Evolutionary conservation across 2,329 filamentous ascomycete species (phyloP), one percentile per base, ranked within the genome.

Genomic region (Chaetothyriales sp.): DNA sequence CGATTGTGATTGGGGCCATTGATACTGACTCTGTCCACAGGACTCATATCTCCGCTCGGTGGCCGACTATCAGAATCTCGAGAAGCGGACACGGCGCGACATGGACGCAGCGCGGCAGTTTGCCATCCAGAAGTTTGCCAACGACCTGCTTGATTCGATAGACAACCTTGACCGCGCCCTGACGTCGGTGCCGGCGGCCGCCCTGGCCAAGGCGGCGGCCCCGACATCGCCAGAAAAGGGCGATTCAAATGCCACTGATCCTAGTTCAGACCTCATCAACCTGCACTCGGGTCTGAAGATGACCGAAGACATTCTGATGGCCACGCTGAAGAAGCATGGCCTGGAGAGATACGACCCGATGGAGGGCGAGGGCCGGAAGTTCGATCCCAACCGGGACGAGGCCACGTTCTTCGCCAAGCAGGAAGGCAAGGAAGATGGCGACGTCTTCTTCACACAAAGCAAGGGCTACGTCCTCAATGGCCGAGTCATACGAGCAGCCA

Each of bases 91-190:
- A 44, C 80, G 83, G 68, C 88, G 92, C 65, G 92, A 98, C 61
- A 83, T 94, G 67, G 86, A 92, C 70, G 72, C 79, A 18, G 87
- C 90, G 18, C 83, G 84, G 62, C 86, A 94, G 71, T 98, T 95
- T 63, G 92, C 90, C 64, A 92, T 98, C 64, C 88, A 95, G 68
- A 74, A 83, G 61, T 97, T 98, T 72, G 88, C 90, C 65, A 85
- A 88, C 70, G 92, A 98, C 71, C 82, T 98, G 46, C 81, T 97
- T 61, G 92, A 98, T 68, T 88, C 81, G 65, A 83, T 98, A 64
- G 92, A 98, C 73, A 98, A 97, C 77, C 82, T 98, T 58, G 92
- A 98, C 72, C 89, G 89, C 60, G 92, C 92, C 44, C 80, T 98
- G 44, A 70, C 74, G 57, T 88, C 83, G 64, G 89, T 95, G 10